Conservation (phyloP, 1,139 yeast species). For the Blastobotrys illinoisensis region DNA sequence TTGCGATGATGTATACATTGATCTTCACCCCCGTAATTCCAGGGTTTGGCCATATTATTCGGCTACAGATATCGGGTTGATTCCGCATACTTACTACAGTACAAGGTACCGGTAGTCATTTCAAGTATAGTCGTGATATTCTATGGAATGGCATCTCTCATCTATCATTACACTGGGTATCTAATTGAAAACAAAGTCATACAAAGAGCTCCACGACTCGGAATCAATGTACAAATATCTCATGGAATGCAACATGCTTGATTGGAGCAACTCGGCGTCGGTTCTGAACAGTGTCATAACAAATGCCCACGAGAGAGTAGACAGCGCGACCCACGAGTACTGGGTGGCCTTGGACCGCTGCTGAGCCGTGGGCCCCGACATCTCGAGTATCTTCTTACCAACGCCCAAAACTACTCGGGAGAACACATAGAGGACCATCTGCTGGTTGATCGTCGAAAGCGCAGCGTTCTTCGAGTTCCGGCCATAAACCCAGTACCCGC, state of each 20-base stretch:
- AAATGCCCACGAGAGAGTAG: constrained; percentile 68
- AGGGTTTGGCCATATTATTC: too few relatives aligned
- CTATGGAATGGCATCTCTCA: too few relatives aligned
- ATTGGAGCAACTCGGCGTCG: constrained; percentile 60
- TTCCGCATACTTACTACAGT: too few relatives aligned
- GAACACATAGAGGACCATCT: constrained; percentile 57
- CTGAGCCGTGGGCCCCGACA: constrained; percentile 11
- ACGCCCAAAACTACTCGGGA: constrained; percentile 52
- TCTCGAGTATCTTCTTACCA: constrained; percentile 34
- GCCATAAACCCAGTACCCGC: constrained; percentile 63
- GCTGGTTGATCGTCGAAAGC: constrained; percentile 38
- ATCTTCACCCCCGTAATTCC: too few relatives aligned
- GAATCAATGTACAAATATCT: constrained; percentile 59
- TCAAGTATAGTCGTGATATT: too few relatives aligned
- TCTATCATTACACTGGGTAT: background rate
- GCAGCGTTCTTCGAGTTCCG: constrained; percentile 38
- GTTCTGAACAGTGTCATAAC: constrained; percentile 67
- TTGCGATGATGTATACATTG: too few relatives aligned
- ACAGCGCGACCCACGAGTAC: constrained; percentile 57
- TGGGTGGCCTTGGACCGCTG: constrained; percentile 18
- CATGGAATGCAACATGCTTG: constrained; percentile 66
- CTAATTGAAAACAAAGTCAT: constrained; percentile 21
- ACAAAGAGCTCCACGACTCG: constrained; percentile 32
- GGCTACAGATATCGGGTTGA: too few relatives aligned
- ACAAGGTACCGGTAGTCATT: too few relatives aligned